Evolutionary conservation across 1,284 basidiomycete species (phyloP).

Genomic region (Apiotrichum brassicae): DNA sequence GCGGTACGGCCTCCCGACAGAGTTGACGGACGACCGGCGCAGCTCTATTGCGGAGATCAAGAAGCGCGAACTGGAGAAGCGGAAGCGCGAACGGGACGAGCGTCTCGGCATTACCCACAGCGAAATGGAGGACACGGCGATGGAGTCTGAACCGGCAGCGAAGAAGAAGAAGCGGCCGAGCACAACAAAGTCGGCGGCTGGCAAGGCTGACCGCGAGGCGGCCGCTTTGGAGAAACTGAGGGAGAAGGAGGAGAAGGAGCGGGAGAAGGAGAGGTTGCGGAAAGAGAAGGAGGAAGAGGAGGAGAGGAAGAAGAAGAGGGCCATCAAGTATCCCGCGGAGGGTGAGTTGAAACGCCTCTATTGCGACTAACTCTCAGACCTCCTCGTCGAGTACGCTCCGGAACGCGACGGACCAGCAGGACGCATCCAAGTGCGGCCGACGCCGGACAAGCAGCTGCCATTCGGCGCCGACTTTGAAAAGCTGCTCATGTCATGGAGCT

Average conservation of each 20-base stretch:
- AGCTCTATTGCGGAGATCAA: slow-evolving; percentile 70
- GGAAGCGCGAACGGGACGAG: slow-evolving; percentile 57
- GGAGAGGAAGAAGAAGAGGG: slow-evolving; percentile 70
- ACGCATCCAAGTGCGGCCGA: slow-evolving; percentile 55
- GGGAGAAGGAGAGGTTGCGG: slow-evolving; percentile 37
- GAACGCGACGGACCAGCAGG: slow-evolving; percentile 53
- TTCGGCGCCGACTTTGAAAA: slow-evolving; percentile 75
- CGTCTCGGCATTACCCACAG: slow-evolving; percentile 50
- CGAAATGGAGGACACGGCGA: slow-evolving; percentile 60
- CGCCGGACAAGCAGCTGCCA: slow-evolving; percentile 59
- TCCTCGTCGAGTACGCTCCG: slow-evolving; percentile 69
- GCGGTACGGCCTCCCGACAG: slow-evolving; percentile 71
- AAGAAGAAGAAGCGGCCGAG: slow-evolving; percentile 64
- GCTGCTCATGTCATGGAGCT: slow-evolving; percentile 86
- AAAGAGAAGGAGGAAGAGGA: slow-evolving; percentile 55
- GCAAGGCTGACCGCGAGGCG: slow-evolving; percentile 23
- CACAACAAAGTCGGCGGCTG: too few species aligned
- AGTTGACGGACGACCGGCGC: slow-evolving; percentile 78
- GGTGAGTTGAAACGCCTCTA: slow-evolving; percentile 39
- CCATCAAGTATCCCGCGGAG: slow-evolving; percentile 62
- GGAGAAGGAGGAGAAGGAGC: slow-evolving; percentile 46
- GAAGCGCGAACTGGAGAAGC: slow-evolving; percentile 79
- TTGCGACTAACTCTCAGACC: slow-evolving; percentile 52
- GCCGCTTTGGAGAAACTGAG: background rate
- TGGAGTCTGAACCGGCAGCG: slow-evolving; percentile 50